These are phyloP conservation scores for Neofusicoccum cordaticola DNA, from an alignment of 2,329 filamentous ascomycete genomes.

Conservation along the genomic window DNA sequence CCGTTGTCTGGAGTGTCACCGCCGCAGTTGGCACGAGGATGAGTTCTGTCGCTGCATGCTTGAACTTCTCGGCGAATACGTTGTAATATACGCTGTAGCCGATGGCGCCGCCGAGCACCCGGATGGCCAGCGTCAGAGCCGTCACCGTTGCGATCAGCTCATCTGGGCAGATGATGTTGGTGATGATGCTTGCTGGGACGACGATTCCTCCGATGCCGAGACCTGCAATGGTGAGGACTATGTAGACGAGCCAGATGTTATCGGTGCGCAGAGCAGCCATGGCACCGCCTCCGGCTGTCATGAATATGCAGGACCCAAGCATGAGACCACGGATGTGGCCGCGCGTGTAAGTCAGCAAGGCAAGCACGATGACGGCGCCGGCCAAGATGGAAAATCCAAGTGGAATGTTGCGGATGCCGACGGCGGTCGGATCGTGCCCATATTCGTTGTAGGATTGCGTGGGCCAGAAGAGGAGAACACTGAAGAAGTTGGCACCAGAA, in stretches of 20 bases:
- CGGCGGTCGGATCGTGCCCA: constrained; percentile 28
- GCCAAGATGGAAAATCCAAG: constrained; percentile 28
- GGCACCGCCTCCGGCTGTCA: constrained; percentile 32
- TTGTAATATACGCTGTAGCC: constrained; percentile 51
- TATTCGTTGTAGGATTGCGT: constrained; percentile 30
- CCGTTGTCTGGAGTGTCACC: neutral
- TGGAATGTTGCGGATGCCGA: constrained; percentile 31
- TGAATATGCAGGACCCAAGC: constrained; percentile 29
- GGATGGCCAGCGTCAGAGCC: constrained; percentile 63
- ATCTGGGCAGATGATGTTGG: constrained; percentile 64
- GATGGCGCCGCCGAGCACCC: constrained; percentile 62
- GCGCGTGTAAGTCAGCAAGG: constrained; percentile 27
- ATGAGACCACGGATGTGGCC: constrained; percentile 27
- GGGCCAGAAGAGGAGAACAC: constrained; percentile 34
- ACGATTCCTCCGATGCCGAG: constrained; percentile 39
- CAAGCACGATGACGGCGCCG: constrained; percentile 32
- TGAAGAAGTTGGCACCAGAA: constrained; percentile 34
- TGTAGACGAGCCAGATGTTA: constrained; percentile 30
- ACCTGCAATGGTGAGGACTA: constrained; percentile 31
- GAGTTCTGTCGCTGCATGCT: neutral
- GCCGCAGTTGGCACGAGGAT: constrained; percentile 2
- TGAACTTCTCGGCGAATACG: constrained; percentile 20
- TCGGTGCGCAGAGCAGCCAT: constrained; percentile 31
- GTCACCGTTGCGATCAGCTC: constrained; percentile 66
- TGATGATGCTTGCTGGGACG: constrained; percentile 51